Evolutionary conservation across 768 basidiomycete species (phyloP), one percentile per base, ranked within the genome.

Genomic region (Polyporus arcularius): DNA sequence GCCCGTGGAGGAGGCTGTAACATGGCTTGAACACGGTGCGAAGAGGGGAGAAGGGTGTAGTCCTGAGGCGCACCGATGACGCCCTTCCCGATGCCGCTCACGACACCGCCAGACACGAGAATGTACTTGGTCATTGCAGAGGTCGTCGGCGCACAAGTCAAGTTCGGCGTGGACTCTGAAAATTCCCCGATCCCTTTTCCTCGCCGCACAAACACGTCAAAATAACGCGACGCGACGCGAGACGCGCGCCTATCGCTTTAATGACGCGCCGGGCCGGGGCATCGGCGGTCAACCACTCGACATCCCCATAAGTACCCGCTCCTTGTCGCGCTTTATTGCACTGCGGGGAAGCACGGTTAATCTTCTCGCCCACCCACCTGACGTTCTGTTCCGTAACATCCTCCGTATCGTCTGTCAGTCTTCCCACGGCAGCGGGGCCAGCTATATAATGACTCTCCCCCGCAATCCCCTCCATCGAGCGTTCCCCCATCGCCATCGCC

Each of bases 81-180:
- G 68, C 96, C 96, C 85, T 99, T 99, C 65, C 96, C 96, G 70
- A 99, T 99, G 56, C 96, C 96, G 70, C 94, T 96, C 72, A 99
- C 92, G 59, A 99, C 96, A 75, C 96, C 96, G 60, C 96, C 96
- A 41, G 92, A 94, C 32, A 99, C 93, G 65, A 98, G 69, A 70
- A 98, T 98, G 78, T 93, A 98, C 79, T 98, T 98, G 62, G 92
- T 94, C 91, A 95, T 95, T 57, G 57, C 52, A 53, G 50, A 52
- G 35, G 52, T 61, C 49, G 60, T 46, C 48, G 53, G 45, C 38
- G 62, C 62, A 63, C 53, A 45, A 55, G 54, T 48, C 59, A 57
- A 54, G 60, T 56, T 60, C 62, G 57, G 38, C 62, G 57, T 43
- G 16, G 35, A 38, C 55, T 31, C 30, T 42, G 47, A 58, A 63